phyloP scores from a whole-genome alignment of 1,284 basidiomycete genomes.

The Schizophyllum commune region DNA sequence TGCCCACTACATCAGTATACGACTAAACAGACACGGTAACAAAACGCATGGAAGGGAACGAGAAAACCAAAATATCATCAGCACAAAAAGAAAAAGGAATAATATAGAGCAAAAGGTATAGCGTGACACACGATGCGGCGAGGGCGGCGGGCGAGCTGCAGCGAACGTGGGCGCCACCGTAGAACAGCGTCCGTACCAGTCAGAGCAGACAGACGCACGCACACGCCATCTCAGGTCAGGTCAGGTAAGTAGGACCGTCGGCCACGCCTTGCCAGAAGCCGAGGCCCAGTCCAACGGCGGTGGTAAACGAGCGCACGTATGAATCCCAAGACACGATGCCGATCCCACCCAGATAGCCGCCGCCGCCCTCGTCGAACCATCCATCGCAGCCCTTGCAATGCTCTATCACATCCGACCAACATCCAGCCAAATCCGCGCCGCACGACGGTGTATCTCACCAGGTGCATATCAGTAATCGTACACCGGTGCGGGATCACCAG shows the following conservation, averaged over 20 bases:
- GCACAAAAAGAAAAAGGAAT: background rate
- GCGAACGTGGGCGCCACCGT: background rate
- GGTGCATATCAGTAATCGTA: background rate
- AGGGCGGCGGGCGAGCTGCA: background rate
- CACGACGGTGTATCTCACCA: background rate
- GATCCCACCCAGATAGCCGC: too few relatives aligned
- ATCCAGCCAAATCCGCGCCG: background rate
- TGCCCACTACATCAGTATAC: background rate
- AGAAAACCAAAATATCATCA: background rate
- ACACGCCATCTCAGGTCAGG: background rate
- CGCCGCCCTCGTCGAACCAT: too few relatives aligned
- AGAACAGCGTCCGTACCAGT: background rate
- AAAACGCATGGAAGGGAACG: background rate
- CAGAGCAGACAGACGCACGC: background rate
- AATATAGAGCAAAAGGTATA: background rate
- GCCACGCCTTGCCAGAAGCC: background rate
- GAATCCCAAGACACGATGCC: too few relatives aligned
- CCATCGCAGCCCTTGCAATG: too few relatives aligned
- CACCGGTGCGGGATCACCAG: slow-evolving; percentile 36
- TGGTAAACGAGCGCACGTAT: background rate
- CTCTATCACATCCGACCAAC: background rate
- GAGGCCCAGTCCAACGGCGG: background rate
- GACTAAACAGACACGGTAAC: background rate
- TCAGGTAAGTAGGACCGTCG: background rate
- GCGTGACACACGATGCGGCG: background rate